Conservation (phyloP, 306 rosid genomes). For the Prunus dulcis region DNA sequence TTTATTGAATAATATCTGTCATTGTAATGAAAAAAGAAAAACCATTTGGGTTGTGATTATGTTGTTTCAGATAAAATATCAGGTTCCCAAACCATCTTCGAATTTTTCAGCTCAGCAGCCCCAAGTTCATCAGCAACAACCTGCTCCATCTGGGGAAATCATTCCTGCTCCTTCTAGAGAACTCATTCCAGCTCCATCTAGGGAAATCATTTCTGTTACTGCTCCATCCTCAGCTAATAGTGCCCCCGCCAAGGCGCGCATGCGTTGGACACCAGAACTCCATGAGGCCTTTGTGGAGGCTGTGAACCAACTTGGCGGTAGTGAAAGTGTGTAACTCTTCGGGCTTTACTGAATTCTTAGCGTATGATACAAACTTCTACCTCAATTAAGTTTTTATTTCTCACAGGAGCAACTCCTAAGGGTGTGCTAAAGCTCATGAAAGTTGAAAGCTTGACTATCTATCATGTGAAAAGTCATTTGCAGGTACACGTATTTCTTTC, state of each 20-base stretch:
- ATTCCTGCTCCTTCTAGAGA: constrained; percentile 5
- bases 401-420: constrained; percentile 95
- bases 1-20: constrained; percentile 28
- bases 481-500: constrained; percentile 49
- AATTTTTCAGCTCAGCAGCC: constrained; percentile 48
- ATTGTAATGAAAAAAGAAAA: constrained; percentile 5
- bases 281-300: constrained; percentile 99
- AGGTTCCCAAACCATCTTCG: constrained; percentile 51
- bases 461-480: constrained; percentile 99
- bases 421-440: constrained; percentile 96
- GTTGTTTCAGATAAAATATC: constrained; percentile 59
- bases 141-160: constrained; percentile 55
- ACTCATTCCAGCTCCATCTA: background rate
- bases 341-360: constrained; percentile 17
- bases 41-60: constrained; percentile 35
- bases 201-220: constrained; percentile 23
- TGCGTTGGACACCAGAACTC: constrained; percentile 99
- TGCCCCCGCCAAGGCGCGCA: constrained; percentile 70
- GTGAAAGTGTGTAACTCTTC: constrained; percentile 76
- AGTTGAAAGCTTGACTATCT: constrained; percentile 92
- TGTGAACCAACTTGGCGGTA: constrained; percentile 92
- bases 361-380: constrained; percentile 28
- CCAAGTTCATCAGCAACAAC: constrained; percentile 55
- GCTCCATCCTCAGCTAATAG: constrained; percentile 63
- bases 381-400: constrained; percentile 21